Base-by-base conservation (phyloP, 345 rosid species). In the Hibiscus mutabilis region DNA sequence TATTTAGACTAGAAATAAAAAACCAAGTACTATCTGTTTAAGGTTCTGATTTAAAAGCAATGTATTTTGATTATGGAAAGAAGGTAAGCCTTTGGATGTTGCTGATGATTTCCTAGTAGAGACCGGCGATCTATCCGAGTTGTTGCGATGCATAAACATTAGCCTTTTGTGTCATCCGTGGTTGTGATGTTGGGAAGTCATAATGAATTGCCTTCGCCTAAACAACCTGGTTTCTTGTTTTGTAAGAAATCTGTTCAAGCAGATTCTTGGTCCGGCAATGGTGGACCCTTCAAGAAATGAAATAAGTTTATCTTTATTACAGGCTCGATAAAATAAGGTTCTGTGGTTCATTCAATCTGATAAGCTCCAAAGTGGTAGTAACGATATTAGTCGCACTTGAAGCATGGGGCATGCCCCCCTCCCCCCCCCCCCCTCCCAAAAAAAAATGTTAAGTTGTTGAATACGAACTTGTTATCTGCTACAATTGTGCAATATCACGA, bases 101-200 rank as follows among this genome's bases (percentile, higher is more conserved):
- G 15, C 75, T 3, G 86, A 82, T 55, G 27, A 27, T 25, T 47
- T 76, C 19, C 58, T 75, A 4, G 75, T 69, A 2, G 66, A 53
- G 51, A 72, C 74, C 0, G 79, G 57, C 18, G 53, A 77, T n/a
- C 4, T 64, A 8, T 29, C 72, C 7, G 74, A 79, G 69, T 72
- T 79, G 0, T 19, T 80, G 35, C 76, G 86, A 52, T 82, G 80
- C 75, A 72, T 84, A 46, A 82, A 82, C 4, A 73, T 84, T 8
- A 86, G 79, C 22, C 83, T 86, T 3, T 72, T 86, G 21, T 86
- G 87, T 58, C 83, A 58, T 68, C 82, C 12, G 86, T 76, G 37
- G 75, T 80, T 22, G 19, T 81, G 44, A 84, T 84, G 86, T 74
- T 84, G 69, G 75, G 76, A 61, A 79, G 83, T 60, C 81, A 86